A percentile compares a stretch with the other conserved stretches of the same genome.
Conservation (phyloP, 148 eudicot species). For the Hydrangea macrophylla region DNA sequence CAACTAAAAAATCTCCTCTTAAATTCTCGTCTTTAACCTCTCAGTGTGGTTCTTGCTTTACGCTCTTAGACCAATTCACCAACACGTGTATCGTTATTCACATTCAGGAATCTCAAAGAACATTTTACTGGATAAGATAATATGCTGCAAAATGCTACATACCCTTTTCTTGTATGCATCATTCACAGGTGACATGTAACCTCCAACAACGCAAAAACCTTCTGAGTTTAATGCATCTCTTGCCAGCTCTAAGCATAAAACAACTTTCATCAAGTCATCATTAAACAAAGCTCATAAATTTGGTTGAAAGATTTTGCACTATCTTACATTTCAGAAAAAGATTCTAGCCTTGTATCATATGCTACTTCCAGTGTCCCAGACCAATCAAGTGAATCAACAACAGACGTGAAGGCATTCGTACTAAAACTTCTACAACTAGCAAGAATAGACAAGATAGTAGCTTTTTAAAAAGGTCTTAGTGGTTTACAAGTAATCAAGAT, state of each 20-base stretch:
- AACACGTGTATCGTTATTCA: background rate
- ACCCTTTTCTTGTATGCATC: constrained; percentile 91
- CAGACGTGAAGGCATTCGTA: no score
- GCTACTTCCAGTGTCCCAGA: no score
- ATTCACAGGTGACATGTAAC: constrained; percentile 93
- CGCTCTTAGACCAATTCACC: background rate
- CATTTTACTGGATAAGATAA: background rate
- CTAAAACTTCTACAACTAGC: no score
- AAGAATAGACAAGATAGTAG: no score
- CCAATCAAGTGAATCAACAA: no score
- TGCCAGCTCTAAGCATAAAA: constrained; percentile 62
- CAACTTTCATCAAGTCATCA: background rate
- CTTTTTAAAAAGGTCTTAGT: no score
- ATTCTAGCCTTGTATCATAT: no score
- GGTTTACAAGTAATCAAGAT: no score
- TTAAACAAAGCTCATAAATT: background rate
- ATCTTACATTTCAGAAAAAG: background rate
- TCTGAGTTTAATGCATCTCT: constrained; percentile 73
- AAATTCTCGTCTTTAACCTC: background rate
- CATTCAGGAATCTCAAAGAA: background rate
- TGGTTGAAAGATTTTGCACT: background rate
- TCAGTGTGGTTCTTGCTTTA: background rate
- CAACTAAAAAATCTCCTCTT: background rate
- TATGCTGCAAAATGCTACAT: constrained; percentile 12
- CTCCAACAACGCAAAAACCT: constrained; percentile 84